Base-by-base conservation (phyloP, 1,139 yeast species). In the Lodderomyces parapsilosis region DNA sequence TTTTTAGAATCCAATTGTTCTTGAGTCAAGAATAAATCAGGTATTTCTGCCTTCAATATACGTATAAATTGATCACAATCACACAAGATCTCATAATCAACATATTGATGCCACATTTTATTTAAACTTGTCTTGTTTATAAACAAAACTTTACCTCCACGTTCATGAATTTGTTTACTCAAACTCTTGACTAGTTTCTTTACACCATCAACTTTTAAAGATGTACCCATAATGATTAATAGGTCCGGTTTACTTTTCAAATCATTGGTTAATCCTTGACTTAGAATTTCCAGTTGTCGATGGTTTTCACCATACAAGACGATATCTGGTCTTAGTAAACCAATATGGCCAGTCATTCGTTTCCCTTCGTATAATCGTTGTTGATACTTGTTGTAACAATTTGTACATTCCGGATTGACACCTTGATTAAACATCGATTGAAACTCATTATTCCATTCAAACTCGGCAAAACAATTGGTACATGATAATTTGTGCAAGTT, bases 61-160 rank as follows among this genome's bases (percentile, higher is more conserved):
- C 66, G 62, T 17, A 90, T 83, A 80, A 95, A 91, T 31, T 74
- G 75, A 60, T 91, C 98, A 59, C 96, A 87, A 58, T 89, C 96
- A 41, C 83, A 68, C 43, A 80, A 66, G 6, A 91, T 74, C 68
- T 91, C 93, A 55, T 81, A 86, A 56, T 86, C 93, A 38, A 86
- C 74, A 42, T 66, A 66, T 30, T 63, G 73, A 10, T 72, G 71
- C 91, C 93, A 86, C 48, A 70, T 68, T 43, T 64, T 67, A 27
- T 71, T 65, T 31, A 71, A 60, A 36, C 66, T 79, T 42, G 75
- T 78, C 48, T 77, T 77, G 63, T 86, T 86, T 39, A 86, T 71
- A 47, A 83, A 76, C 2, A 86, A 62, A 3, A 84, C 89, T 38
- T 72, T 67, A 0, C 93, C 93, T 11, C 76, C 78, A 28, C 63